These are phyloP conservation scores for Blastobotrys capitulatus DNA, from an alignment of 1,139 yeast species.

Conservation along the genomic window DNA sequence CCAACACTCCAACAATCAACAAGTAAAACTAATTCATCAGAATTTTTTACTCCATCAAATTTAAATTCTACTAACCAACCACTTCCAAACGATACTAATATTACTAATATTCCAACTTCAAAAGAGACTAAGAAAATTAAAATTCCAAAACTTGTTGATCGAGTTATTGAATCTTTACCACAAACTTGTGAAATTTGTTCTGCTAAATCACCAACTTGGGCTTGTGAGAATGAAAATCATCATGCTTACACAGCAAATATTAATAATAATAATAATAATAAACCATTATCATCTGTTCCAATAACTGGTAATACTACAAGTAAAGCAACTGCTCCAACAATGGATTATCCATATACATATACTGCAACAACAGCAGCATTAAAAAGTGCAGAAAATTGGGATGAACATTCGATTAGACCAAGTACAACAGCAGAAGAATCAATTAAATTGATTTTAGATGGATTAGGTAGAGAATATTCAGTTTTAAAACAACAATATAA, in stretches of 20 bases:
- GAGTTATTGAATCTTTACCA: slow-evolving; percentile 12
- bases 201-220: neutral
- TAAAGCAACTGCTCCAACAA: neutral
- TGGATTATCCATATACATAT: neutral
- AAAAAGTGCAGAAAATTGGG: slow-evolving; percentile 16
- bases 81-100: neutral
- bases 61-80: neutral
- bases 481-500: slow-evolving; percentile 22
- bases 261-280: neutral
- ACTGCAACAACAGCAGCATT: neutral
- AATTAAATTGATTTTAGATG: slow-evolving; percentile 23
- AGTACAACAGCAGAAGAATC: slow-evolving; percentile 29
- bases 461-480: slow-evolving; percentile 26
- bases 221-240: neutral
- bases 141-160: slow-evolving; percentile 12
- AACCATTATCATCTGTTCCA: neutral
- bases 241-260: neutral
- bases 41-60: too few species aligned
- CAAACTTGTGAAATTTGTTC: slow-evolving; percentile 11
- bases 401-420: slow-evolving; percentile 30
- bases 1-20: neutral
- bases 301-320: too few species aligned
- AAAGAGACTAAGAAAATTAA: neutral
- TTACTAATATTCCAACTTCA: neutral
- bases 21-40: neutral